Percentiles rank a stretch among this genome's conserved stretches.
phyloP scores from a whole-genome alignment of 2,329 filamentous ascomycete species.

The Diaporthe citrichinensis region DNA sequence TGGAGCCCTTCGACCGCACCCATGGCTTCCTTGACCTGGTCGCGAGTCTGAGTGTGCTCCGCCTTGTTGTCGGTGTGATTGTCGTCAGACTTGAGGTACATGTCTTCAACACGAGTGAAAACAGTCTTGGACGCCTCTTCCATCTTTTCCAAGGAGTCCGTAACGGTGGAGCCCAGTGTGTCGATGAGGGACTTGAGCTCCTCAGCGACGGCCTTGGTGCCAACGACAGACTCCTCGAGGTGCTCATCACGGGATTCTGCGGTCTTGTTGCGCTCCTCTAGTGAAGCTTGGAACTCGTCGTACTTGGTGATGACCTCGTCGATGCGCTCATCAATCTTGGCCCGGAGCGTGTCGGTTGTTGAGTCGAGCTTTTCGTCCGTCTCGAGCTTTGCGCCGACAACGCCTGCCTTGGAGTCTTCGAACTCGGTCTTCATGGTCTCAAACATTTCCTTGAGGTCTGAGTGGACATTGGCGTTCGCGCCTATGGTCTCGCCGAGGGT shows the following conservation, averaged over 20 bases:
- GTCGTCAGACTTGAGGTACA: slow-evolving; percentile 82
- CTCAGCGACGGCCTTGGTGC: slow-evolving; percentile 85
- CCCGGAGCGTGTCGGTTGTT: slow-evolving; percentile 66
- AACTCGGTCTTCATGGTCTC: slow-evolving; percentile 88
- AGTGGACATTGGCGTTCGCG: slow-evolving; percentile 69
- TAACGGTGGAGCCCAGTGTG: slow-evolving; percentile 84
- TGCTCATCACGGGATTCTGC: slow-evolving; percentile 81
- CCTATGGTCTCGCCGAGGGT: slow-evolving; percentile 74
- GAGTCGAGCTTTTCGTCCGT: slow-evolving; percentile 82
- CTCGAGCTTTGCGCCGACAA: slow-evolving; percentile 86
- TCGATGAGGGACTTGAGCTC: slow-evolving; percentile 90
- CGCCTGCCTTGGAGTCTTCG: slow-evolving; percentile 84
- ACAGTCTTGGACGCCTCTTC: slow-evolving; percentile 90
- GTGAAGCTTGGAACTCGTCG: slow-evolving; percentile 82
- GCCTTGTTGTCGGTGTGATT: slow-evolving; percentile 79
- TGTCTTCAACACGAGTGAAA: slow-evolving; percentile 85
- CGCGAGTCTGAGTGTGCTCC: slow-evolving; percentile 86
- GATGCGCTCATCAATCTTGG: slow-evolving; percentile 76
- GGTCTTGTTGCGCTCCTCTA: slow-evolving; percentile 81
- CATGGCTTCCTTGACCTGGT: slow-evolving; percentile 83
- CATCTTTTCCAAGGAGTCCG: slow-evolving; percentile 88
- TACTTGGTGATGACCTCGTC: slow-evolving; percentile 87
- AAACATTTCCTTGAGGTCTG: slow-evolving; percentile 79
- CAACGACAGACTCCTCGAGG: slow-evolving; percentile 80
- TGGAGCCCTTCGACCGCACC: slow-evolving; percentile 82